Evolutionary conservation across 169 alveolate genomes (phyloP), one percentile per base, ranked within the genome.

Genomic region (Amoebophrya sp.): DNA sequence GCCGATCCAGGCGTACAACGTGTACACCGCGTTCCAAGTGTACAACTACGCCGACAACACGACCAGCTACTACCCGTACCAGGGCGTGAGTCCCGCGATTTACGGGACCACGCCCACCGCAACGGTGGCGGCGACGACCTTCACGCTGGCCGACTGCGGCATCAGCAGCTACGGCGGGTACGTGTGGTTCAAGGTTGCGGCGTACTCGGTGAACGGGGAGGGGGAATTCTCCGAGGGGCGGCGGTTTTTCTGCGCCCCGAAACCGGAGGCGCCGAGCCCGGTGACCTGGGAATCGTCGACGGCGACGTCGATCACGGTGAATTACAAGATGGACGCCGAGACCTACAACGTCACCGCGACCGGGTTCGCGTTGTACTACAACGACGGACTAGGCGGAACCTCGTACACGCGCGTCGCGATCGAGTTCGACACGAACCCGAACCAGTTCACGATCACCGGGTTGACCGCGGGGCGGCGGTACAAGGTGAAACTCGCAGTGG

Each of bases 341-440:
- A 66, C 83, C 38, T 66, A 66, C 83, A 66, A 66, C 83, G 83
- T 66, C 32, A 66, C 83, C 35, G 83, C 83, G 35, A 66, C 83
- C 7, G 35, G 32, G 2, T 66, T 25, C 32, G 83, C 83, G 1
- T 66, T 66, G 83, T 66, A 66, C 35, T n/a, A 66, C 35, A 66
- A 66, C 83, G 83, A 66, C 83, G 83, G 83, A 25, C 35, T 66
- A 25, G 83, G 83, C 10, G 83, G 83, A 18, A 66, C 83, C 32
- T 7, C 35, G 1, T 66, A 12, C 83, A 66, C 83, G 10, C 83
- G 83, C 29, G 32, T 7, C 29, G 35, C 12, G 29, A 0, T 66
- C 38, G 83, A 66, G 83, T 66, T 66, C 83, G 83, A 66, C 35
- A 66, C 83, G 35, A 66, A 66, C 35, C 83, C 83, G 29, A n/a